Evolutionary conservation across 768 basidiomycete genomes (phyloP), one percentile per base, ranked within the genome.

Genomic region (Leccinum variicolor): DNA sequence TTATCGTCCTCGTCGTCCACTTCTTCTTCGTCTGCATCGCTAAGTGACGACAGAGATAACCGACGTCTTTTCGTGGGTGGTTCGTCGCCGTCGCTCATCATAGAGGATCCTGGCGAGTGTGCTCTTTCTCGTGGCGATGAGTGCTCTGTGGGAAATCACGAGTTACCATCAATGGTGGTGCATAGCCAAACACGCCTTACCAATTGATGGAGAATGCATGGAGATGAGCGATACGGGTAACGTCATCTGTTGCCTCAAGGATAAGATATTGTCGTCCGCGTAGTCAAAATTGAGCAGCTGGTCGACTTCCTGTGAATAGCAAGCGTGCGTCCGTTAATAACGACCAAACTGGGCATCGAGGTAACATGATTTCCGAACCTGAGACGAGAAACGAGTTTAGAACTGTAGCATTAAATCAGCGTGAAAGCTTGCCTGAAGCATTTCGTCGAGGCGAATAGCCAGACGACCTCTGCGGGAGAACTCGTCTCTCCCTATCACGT

Each of bases 201-300:
- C 84, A 62, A 80, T 76, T 21, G 86, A 83, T 23, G 80, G 78
- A 21, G 78, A 75, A 25, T 76, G 71, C 28, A 83, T 80, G 53
- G 81, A 81, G 26, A 80, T 76, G 52, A 76, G 73, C 14, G 83
- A 80, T 19, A 78, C 76, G 0, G 81, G 79, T 34, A 81, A 69
- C 54, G 73, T 74, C 84, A 92, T 87, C 71, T 89, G 89, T 64
- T 84, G 83, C 58, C 87, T 82, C 56, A 92, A 69, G 17, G 87
- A 86, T 26, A 77, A 66, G 46, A 93, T 84, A 61, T 86, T 84
- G 19, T 84, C 84, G 70, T 93, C 86, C 13, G 75, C 75, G 69
- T 92, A 92, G 50, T 80, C 77, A 64, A 94, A 94, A 73, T 93
- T 88, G n/a, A 89, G 77, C 10, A 95, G 77, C 65, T 83, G 83